These are phyloP conservation scores for Pythium aquatile DNA, from an alignment of 352 stramenopile species.

Conservation along the genomic window DNA sequence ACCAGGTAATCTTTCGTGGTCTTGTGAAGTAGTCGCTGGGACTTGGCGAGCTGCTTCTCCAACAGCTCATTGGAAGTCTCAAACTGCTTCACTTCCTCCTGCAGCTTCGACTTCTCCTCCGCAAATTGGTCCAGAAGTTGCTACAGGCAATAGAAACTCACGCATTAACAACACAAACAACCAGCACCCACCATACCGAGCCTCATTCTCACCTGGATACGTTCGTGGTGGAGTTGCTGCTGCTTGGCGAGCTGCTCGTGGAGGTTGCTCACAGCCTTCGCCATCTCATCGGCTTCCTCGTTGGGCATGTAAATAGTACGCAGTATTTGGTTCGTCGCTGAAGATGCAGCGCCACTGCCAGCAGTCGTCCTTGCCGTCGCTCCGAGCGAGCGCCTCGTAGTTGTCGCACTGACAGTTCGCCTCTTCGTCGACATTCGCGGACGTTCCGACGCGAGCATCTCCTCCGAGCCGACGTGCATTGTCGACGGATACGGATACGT, in stretches of 20 bases:
- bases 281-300: constrained; percentile 53
- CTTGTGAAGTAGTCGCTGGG: constrained; percentile 57
- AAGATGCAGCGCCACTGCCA: not conserved
- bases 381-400: not conserved
- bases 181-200: not conserved
- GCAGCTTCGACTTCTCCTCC: constrained; percentile 51
- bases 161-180: not conserved
- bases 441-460: constrained; percentile 26
- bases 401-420: not conserved
- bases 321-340: constrained; percentile 35
- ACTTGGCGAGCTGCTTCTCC: constrained; percentile 53
- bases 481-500: constrained; percentile 65
- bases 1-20: constrained; percentile 81
- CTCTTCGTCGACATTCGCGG: constrained; percentile 3
- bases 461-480: constrained; percentile 67
- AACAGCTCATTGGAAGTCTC: constrained; percentile 36
- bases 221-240: constrained; percentile 52
- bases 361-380: not conserved
- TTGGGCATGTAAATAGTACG: constrained; percentile 80
- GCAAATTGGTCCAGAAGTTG: constrained; percentile 53
- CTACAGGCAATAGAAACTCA: constrained; percentile 22
- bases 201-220: constrained; percentile 43
- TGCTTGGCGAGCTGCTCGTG: constrained; percentile 58
- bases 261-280: constrained; percentile 51
- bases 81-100: constrained; percentile 35